A percentile compares a stretch with the other conserved stretches of the same genome.
These are phyloP conservation scores for Exophiala calicioides DNA, from an alignment of 2,329 filamentous ascomycete genomes.

Conservation along the genomic window DNA sequence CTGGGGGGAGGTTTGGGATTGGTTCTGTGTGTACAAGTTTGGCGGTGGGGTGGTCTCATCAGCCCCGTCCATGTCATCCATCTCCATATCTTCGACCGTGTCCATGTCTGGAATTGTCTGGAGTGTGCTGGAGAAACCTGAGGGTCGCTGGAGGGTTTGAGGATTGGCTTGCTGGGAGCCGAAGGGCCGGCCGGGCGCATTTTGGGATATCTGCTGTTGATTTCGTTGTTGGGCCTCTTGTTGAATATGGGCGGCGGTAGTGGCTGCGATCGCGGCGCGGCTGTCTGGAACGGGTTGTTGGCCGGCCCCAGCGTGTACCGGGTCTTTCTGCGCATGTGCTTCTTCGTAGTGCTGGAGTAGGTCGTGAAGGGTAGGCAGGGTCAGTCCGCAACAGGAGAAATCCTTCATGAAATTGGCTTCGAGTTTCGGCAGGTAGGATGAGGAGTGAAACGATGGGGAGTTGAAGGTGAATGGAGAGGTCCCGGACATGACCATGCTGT, in stretches of 20 bases:
- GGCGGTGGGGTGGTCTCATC: conserved; percentile 37
- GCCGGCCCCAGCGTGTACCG: conserved; percentile 51
- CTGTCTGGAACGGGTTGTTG: conserved; percentile 50
- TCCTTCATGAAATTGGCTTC: conserved; percentile 98
- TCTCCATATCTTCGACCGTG: conserved; percentile 80
- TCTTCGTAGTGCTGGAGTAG: conserved; percentile 96
- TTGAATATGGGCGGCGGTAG: conserved; percentile 49
- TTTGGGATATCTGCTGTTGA: conserved; percentile 32
- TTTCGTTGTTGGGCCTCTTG: conserved; percentile 51
- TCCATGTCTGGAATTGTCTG: conserved; percentile 41
- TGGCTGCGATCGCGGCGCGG: conserved; percentile 49
- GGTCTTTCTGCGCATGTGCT: conserved; percentile 74
- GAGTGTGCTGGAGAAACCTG: conserved; percentile 31
- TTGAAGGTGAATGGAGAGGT: conserved; percentile 90
- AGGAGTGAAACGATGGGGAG: conserved; percentile 85
- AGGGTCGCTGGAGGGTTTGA: conserved; percentile 27
- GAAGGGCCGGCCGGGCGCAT: conserved; percentile 31
- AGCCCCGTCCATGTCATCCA: conserved; percentile 70
- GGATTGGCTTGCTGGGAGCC: conserved; percentile 25
- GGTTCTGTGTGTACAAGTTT: conserved; percentile 53
- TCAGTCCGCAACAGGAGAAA: conserved; percentile 91
- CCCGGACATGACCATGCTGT: conserved; percentile 89
- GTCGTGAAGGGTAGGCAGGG: conserved; percentile 87
- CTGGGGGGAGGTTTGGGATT: conserved; percentile 69
- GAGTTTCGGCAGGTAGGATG: conserved; percentile 92